Conservation (phyloP, 163 green algal species). For the Scenedesmus sp. region DNA sequence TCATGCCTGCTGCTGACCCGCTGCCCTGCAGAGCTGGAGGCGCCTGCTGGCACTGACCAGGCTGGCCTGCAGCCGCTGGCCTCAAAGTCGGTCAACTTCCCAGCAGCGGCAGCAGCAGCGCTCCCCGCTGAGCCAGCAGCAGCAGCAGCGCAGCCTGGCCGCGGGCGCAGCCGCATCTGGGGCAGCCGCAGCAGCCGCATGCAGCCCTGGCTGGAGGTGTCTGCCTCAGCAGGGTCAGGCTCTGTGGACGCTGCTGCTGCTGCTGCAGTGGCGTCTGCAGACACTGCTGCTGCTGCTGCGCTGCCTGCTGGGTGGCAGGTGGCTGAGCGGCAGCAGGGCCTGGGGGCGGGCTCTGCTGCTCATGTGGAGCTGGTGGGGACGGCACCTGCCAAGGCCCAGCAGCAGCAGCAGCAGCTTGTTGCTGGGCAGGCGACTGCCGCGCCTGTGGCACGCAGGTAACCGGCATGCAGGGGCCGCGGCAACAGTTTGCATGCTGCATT, state of each 20-base stretch:
- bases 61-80: background rate
- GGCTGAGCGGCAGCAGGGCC: background rate
- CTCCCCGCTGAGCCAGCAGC: too few relatives aligned
- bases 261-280: background rate
- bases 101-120: background rate
- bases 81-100: conserved; percentile 18
- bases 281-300: background rate
- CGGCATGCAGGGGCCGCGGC: background rate
- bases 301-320: background rate
- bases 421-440: background rate
- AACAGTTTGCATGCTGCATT: background rate
- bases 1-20: background rate
- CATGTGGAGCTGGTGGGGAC: background rate
- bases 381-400: background rate
- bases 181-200: background rate
- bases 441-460: background rate
- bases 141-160: background rate
- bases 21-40: conserved; percentile 23
- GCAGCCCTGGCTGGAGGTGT: conserved; percentile 23
- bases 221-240: background rate
- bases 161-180: conserved; percentile 11
- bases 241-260: background rate
- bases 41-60: background rate
- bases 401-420: background rate
- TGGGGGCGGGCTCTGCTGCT: background rate